phyloP scores from a whole-genome alignment of 78 protist genomes.

The Mantamonas sphyraenae region DNA sequence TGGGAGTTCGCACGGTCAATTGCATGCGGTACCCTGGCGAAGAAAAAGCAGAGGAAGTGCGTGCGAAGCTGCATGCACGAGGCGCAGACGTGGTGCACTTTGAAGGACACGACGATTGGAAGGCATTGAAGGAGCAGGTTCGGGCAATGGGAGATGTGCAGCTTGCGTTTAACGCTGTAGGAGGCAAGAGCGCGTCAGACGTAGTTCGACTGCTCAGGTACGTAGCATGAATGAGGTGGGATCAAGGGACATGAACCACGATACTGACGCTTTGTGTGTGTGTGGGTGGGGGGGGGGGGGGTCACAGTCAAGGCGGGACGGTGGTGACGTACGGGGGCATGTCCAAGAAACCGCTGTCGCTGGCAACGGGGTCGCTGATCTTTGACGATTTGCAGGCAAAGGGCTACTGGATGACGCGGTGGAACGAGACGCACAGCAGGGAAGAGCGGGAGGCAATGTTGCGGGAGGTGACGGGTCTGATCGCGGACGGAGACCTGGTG shows the following conservation, averaged over 20 bases:
- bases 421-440: slow-evolving; percentile 24
- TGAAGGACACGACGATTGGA: slow-evolving; percentile 35
- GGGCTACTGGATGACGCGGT: slow-evolving; percentile 70
- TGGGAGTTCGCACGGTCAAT: too few species aligned
- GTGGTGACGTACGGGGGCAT: slow-evolving; percentile 84
- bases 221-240: too few species aligned
- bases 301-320: too few species aligned
- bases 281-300: too few species aligned
- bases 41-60: too few species aligned
- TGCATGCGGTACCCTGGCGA: too few species aligned
- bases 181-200: slow-evolving; percentile 60
- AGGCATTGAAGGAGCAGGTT: slow-evolving; percentile 17
- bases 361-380: slow-evolving; percentile 50
- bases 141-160: slow-evolving; percentile 47
- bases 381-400: slow-evolving; percentile 36
- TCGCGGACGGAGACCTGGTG: too few species aligned
- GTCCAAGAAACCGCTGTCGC: slow-evolving; percentile 44
- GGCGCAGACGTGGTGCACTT: slow-evolving; percentile 73
- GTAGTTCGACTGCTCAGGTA: slow-evolving; percentile 51
- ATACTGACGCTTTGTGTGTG: too few species aligned
- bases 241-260: too few species aligned
- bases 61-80: slow-evolving; percentile 38
- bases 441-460: slow-evolving; percentile 37
- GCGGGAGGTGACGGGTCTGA: slow-evolving; percentile 25
- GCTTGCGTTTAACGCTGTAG: slow-evolving; percentile 66